Conservation (phyloP, 352 stramenopile species). For the Phytophthora chlamydospora region DNA sequence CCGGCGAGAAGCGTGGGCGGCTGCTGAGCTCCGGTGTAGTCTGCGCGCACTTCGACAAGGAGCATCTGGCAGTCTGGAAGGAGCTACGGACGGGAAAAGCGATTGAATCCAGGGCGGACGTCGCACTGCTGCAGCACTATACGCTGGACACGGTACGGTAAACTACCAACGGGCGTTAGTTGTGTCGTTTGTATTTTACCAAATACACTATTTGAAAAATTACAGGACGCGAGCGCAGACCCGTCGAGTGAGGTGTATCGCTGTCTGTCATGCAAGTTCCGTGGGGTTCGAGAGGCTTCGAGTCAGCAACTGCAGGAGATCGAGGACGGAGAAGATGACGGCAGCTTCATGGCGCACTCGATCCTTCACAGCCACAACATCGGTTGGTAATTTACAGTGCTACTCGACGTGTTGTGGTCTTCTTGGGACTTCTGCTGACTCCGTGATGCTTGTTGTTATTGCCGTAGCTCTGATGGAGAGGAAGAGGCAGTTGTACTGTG, state of each 20-base stretch:
- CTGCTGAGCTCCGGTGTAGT: conserved; percentile 17
- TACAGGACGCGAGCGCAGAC: conserved; percentile 12
- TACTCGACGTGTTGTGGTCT: background rate
- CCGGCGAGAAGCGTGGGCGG: conserved; percentile 25
- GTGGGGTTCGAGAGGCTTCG: conserved; percentile 40
- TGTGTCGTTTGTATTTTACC: background rate
- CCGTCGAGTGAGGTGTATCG: conserved; percentile 37
- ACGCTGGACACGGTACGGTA: conserved; percentile 18
- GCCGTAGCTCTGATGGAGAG: conserved; percentile 47
- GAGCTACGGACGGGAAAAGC: background rate
- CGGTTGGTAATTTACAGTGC: conserved; percentile 26
- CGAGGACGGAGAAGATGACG: conserved; percentile 30
- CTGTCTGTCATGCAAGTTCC: conserved; percentile 64
- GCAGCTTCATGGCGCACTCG: conserved; percentile 71
- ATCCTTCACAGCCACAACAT: conserved; percentile 66
- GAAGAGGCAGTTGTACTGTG: conserved; percentile 65
- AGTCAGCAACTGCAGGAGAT: conserved; percentile 26
- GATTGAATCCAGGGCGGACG: background rate
- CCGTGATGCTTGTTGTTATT: conserved; percentile 1
- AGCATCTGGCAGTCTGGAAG: conserved; percentile 15
- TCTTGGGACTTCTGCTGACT: background rate
- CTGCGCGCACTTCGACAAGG: conserved; percentile 26
- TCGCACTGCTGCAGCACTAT: conserved; percentile 27
- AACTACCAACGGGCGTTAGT: background rate
- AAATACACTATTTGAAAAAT: conserved; percentile 11